Base-by-base conservation (phyloP, 148 eudicot genomes). In the Salicornia ramosissima region DNA sequence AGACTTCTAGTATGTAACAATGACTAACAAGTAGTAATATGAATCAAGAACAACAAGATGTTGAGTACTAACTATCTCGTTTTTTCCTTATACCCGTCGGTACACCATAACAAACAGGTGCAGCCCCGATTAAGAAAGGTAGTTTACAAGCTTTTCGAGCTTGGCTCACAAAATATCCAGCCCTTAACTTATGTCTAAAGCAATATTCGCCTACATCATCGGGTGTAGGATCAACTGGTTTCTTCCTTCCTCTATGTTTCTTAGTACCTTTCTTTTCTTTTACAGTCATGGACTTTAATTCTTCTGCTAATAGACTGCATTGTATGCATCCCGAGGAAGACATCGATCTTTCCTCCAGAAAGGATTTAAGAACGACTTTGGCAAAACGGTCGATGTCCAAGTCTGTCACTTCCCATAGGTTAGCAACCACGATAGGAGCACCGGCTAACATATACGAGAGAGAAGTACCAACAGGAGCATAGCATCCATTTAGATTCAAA, bases 331-430 rank as follows among this genome's bases (percentile, higher is more conserved):
- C 75, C 8, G 51, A 18, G 28, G 87, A 77, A 43, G 79, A 78
- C 53, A 67, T 74, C 28, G 85, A 80, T 78, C 98, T 84, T 75
- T 90, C 96, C 72, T 78, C 81, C 46, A 94, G 59, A 83, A 88
- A 90, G 28, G 82, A 82, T 73, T 85, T 84, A 15, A 94, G 89
- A 80, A 90, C 68, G 19, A 89, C 81, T 81, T 90, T 90, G 6
- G 88, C 90, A 76, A 94, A 94, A 50, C 98, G 89, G 73, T 94
- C 96, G 28, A 94, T 94, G 74, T 94, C 98, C 73, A 80, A 81
- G 79, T 94, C 98, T 0, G 98, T 94, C 58, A 94, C 98, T 45
- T 90, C 97, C 98, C 98, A 94, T 40, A 94, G 81, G 77, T 90
- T 94, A 22, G 98, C 98, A 24, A 94, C 80, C 21, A 88, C 89